Conservation (phyloP, 75 land plant genomes). For the Chamaecyparis obtusa region DNA sequence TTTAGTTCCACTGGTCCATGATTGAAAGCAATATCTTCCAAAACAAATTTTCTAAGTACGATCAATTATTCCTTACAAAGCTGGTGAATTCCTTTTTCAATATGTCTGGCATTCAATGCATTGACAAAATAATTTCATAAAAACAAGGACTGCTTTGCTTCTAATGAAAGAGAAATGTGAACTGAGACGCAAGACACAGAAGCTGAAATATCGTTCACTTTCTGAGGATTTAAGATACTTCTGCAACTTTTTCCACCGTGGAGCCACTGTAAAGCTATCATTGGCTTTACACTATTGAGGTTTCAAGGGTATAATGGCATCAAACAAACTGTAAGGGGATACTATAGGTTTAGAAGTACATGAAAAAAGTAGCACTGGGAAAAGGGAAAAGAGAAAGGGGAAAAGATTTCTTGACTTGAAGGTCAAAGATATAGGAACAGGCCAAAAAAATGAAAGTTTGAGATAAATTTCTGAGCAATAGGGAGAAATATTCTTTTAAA, state of each 20-base stretch:
- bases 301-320: background rate
- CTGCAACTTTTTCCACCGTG: background rate
- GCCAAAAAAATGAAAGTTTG: background rate
- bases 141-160: background rate
- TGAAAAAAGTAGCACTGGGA: too few species aligned
- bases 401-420: background rate
- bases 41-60: background rate
- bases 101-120: background rate
- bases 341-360: background rate
- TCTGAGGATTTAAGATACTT: background rate
- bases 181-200: background rate
- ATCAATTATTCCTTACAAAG: background rate
- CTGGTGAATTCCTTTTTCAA: background rate
- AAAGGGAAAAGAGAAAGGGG: background rate
- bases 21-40: background rate
- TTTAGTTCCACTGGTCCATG: background rate
- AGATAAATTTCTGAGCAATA: background rate
- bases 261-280: background rate
- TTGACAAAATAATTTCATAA: background rate
- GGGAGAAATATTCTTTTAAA: background rate
- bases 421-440: background rate
- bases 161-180: background rate
- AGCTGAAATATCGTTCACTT: background rate
- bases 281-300: background rate
- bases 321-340: background rate